phyloP scores from a whole-genome alignment of 129 eudicot species.

The Calendula officinalis region DNA sequence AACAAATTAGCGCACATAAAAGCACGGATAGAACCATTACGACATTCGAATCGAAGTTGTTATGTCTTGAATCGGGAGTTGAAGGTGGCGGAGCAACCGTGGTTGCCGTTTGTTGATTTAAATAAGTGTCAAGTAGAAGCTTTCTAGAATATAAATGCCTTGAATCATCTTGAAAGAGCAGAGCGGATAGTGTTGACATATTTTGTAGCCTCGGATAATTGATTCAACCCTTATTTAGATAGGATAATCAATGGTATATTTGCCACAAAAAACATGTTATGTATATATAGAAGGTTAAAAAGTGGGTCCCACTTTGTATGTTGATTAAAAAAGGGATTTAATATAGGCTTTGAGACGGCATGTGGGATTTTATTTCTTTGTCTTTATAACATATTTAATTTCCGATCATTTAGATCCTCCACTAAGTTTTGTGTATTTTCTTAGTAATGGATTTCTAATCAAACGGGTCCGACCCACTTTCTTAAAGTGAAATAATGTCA shows the following conservation, averaged over 20 bases:
- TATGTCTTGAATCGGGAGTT: slow-evolving; percentile 32
- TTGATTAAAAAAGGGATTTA: slow-evolving; percentile 13
- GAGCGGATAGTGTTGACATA: slow-evolving; percentile 33
- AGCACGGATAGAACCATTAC: slow-evolving; percentile 79
- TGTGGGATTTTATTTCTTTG: slow-evolving; percentile 19
- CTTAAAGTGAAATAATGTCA: slow-evolving; percentile 18
- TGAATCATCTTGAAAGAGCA: slow-evolving; percentile 24
- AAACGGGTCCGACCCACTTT: slow-evolving; percentile 38
- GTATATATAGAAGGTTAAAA: slow-evolving; percentile 6
- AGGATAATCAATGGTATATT: slow-evolving; percentile 15
- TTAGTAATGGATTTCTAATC: slow-evolving; percentile 25
- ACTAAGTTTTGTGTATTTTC: slow-evolving; percentile 17
- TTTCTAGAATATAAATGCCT: slow-evolving; percentile 42
- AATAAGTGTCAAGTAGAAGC: slow-evolving; percentile 32
- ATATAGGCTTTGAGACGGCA: slow-evolving; percentile 1
- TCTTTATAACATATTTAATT: background rate
- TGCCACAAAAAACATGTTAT: background rate
- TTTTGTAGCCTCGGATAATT: background rate
- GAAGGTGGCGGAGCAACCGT: slow-evolving; percentile 15
- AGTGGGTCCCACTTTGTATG: background rate
- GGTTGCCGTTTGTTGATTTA: background rate
- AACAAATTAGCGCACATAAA: slow-evolving; percentile 74
- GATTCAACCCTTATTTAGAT: slow-evolving; percentile 7
- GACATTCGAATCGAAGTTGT: slow-evolving; percentile 69
- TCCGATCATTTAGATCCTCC: slow-evolving; percentile 27